These are phyloP conservation scores for Penicillium diatomitis DNA, from an alignment of 495 filamentous ascomycete species.

Conservation along the genomic window DNA sequence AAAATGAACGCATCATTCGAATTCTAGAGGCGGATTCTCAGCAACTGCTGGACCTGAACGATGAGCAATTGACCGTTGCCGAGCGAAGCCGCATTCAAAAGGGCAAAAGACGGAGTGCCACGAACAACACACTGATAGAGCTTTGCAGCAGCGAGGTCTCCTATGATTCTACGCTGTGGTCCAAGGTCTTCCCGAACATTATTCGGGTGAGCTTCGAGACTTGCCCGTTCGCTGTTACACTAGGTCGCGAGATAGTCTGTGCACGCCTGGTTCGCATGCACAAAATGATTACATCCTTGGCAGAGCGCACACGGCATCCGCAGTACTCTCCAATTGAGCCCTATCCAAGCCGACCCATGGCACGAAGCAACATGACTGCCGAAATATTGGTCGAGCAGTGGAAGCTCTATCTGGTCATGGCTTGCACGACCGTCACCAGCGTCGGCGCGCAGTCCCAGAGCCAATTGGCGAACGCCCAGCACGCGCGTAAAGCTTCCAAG, in stretches of 20 bases:
- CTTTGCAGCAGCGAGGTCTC: constrained; percentile 92
- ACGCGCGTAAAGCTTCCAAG: constrained; percentile 78
- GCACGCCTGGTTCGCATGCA: constrained; percentile 88
- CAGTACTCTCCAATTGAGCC: constrained; percentile 51
- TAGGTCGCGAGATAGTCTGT: constrained; percentile 86
- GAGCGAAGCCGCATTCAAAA: constrained; percentile 89
- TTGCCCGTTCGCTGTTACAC: constrained; percentile 80
- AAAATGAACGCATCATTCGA: constrained; percentile 71
- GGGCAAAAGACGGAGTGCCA: constrained; percentile 75
- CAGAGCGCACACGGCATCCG: constrained; percentile 57
- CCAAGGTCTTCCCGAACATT: constrained; percentile 94
- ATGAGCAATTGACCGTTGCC: constrained; percentile 83
- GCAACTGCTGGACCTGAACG: constrained; percentile 83
- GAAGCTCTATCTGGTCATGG: constrained; percentile 97
- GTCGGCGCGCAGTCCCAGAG: constrained; percentile 58
- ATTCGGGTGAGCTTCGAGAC: constrained; percentile 84
- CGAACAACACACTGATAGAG: constrained; percentile 80
- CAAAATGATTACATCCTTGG: constrained; percentile 66
- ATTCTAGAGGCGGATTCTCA: constrained; percentile 86
- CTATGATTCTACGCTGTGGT: constrained; percentile 92
- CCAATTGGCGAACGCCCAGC: constrained; percentile 56
- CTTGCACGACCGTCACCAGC: constrained; percentile 88
- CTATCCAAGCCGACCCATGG: constrained; percentile 29
- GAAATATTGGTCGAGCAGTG: constrained; percentile 93
- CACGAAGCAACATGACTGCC: constrained; percentile 63